These are phyloP conservation scores for Delphinella strobiligena DNA, from an alignment of 2,329 filamentous ascomycete species.

Conservation along the genomic window DNA sequence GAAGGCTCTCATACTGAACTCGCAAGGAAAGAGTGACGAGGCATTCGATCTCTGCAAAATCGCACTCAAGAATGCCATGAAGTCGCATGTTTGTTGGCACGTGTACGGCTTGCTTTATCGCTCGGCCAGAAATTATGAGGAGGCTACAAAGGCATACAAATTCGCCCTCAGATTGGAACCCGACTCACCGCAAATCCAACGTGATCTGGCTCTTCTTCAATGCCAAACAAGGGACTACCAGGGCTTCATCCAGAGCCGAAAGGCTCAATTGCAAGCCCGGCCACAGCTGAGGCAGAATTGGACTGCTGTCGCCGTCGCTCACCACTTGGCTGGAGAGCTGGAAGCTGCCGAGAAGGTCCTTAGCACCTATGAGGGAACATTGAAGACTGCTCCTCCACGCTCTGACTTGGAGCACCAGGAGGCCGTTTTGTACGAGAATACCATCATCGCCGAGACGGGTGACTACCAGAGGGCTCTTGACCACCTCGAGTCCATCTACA, in stretches of 20 bases:
- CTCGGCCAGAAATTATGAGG: constrained; percentile 92
- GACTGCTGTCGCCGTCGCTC: constrained; percentile 90
- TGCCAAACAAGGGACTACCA: constrained; percentile 93
- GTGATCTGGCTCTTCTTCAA: constrained; percentile 85
- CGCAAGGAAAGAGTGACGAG: constrained; percentile 82
- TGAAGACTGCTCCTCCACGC: constrained; percentile 68
- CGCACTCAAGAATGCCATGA: constrained; percentile 92
- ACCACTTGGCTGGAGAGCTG: constrained; percentile 80
- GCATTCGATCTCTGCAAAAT: constrained; percentile 88
- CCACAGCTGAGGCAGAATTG: constrained; percentile 82
- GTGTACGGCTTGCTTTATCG: constrained; percentile 93
- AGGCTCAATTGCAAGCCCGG: constrained; percentile 73
- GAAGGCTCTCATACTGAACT: constrained; percentile 95
- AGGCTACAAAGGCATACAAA: constrained; percentile 98
- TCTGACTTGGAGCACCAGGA: constrained; percentile 87
- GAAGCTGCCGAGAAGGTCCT: constrained; percentile 81
- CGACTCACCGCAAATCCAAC: constrained; percentile 86
- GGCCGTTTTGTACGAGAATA: constrained; percentile 88
- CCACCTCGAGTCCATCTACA: constrained; percentile 67
- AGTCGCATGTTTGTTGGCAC: constrained; percentile 98
- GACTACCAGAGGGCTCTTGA: constrained; percentile 73
- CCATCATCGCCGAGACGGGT: constrained; percentile 80
- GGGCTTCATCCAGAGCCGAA: constrained; percentile 83
- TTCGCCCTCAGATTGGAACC: constrained; percentile 88
- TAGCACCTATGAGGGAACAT: constrained; percentile 81